These are phyloP conservation scores for Phanerodontia chrysosporium DNA, from an alignment of 768 basidiomycete genomes.

Conservation along the genomic window DNA sequence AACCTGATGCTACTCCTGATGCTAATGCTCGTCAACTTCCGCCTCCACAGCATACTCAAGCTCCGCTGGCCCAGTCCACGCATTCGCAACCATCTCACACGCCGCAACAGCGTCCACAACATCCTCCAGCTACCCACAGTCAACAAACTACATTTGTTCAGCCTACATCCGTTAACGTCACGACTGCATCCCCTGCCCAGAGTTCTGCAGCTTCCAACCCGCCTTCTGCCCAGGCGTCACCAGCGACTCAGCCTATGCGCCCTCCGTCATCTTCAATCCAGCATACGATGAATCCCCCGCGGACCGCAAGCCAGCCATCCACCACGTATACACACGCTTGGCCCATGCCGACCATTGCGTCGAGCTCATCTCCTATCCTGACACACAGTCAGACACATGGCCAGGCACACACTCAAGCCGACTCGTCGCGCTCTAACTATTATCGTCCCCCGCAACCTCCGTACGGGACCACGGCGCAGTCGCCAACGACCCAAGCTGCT, in stretches of 20 bases:
- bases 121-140: conserved; percentile 17
- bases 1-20: conserved; percentile 25
- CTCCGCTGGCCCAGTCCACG: conserved; percentile 17
- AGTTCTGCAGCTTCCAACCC: conserved; percentile 32
- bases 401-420: conserved; percentile 26
- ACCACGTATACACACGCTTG: conserved; percentile 36
- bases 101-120: conserved; percentile 24
- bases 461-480: neutral
- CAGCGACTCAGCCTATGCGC: conserved; percentile 13
- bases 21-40: conserved; percentile 19
- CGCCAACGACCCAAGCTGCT: neutral
- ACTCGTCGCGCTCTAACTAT: conserved; percentile 5
- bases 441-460: conserved; percentile 2
- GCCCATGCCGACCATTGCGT: conserved; percentile 72
- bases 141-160: conserved; percentile 28
- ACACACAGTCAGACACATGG: conserved; percentile 26
- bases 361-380: conserved; percentile 54
- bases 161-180: conserved; percentile 10
- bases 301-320: conserved; percentile 5
- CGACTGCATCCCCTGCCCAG: conserved; percentile 16
- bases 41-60: conserved; percentile 16
- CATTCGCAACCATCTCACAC: conserved; percentile 20
- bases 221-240: conserved; percentile 9
- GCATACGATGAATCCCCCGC: conserved; percentile 37
- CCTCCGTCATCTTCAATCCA: conserved; percentile 27